Base-by-base conservation (phyloP, 2,329 filamentous ascomycete species). In the Lasiodiplodia citricola region DNA sequence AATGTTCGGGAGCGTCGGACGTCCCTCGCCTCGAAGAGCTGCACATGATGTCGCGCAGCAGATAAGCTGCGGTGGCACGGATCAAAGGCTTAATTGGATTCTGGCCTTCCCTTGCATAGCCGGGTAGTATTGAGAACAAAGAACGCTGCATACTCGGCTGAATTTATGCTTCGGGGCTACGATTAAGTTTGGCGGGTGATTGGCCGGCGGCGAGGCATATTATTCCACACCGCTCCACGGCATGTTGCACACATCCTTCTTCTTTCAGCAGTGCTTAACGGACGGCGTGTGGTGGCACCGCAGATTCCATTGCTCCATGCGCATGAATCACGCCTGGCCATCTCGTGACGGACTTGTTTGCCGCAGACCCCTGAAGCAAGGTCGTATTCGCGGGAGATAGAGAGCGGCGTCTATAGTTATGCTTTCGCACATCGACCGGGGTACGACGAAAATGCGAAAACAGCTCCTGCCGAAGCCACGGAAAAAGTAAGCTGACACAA, bases 161-260 rank as follows among this genome's bases (percentile, higher is more conserved):
- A 13, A 64, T 64, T 64, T 64, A 64, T 64, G 60, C 60, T 64
- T 64, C 47, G n/a, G 60, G 60, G 28, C 60, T 52, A 64, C 47
- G 47, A 52, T 64, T 52, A 64, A 64, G 28, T 50, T 64, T 41
- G 28, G 16, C n/a, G 16, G n/a, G n/a, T 52, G 44, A 64, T 64
- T 64, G 60, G 60, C 28, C 31, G n/a, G 47, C 18, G n/a, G 11
- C 8, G 44, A 35, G 11, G 25, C 47, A 64, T 35, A 57, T 52
- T 37, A 52, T 23, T 64, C 2, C 60, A 64, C 60, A 64, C 60
- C 60, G 60, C 60, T 41, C 16, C 60, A 38, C 28, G 28, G n/a
- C 7, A 2, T 25, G 60, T 64, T 31, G 60, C 60, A 64, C 60
- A 18, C 60, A 64, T 64, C 44, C 44, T 47, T 64, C 31, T 64